Conservation (phyloP, 1,284 basidiomycete genomes). For the Exobasidium rhododendri region DNA sequence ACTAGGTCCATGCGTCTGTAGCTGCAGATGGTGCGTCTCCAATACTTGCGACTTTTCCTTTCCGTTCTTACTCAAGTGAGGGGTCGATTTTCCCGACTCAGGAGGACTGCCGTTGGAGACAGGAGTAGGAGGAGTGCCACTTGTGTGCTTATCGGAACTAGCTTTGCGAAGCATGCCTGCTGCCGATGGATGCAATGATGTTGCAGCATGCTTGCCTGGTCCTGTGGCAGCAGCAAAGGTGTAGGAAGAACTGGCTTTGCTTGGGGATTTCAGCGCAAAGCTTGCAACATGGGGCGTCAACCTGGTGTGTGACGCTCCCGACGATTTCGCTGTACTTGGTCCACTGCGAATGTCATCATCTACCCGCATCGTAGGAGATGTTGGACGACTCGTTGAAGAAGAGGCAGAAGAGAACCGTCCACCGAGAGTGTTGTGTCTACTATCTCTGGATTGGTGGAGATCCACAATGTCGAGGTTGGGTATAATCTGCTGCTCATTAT, state of each 20-base stretch:
- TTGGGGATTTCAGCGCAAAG: not conserved
- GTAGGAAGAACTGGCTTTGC: not conserved
- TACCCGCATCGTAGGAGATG: no score
- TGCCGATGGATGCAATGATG: not conserved
- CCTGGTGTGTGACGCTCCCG: no score
- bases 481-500: no score
- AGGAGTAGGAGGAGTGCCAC: not conserved
- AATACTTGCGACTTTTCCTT: slow-evolving; percentile 22
- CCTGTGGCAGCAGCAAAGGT: not conserved
- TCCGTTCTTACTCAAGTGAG: not conserved
- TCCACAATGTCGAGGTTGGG: no score
- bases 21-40: slow-evolving; percentile 44
- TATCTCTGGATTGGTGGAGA: no score
- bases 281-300: no score
- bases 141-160: not conserved
- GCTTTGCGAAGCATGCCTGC: not conserved
- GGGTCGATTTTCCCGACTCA: slow-evolving; percentile 7
- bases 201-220: no score
- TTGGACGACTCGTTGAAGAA: no score
- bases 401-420: not conserved
- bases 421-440: not conserved
- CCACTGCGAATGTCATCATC: no score
- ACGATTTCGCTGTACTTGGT: no score
- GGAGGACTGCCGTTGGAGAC: not conserved
- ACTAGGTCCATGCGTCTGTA: slow-evolving; percentile 43